Conservation (phyloP, 129 eudicot genomes). For the Flaveria trinervia region DNA sequence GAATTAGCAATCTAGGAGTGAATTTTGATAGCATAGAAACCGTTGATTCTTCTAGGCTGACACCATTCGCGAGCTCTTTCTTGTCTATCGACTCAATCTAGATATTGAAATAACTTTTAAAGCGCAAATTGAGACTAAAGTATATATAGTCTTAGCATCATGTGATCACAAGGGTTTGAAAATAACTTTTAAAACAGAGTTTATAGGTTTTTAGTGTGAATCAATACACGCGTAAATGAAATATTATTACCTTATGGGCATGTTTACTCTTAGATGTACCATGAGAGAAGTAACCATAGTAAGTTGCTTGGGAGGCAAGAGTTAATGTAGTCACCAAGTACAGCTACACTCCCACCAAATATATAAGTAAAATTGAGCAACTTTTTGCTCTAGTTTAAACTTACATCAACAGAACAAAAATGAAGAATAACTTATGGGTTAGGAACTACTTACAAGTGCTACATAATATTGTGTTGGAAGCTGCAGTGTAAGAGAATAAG, state of each 20-base stretch:
- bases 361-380: not conserved
- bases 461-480: conserved; percentile 75
- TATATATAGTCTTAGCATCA: not conserved
- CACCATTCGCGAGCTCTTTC: conserved; percentile 22
- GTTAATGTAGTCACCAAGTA: conserved; percentile 59
- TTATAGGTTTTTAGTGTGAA: not conserved
- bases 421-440: not conserved
- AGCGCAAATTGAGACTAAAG: conserved; percentile 17
- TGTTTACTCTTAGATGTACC: conserved; percentile 42
- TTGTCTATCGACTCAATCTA: conserved; percentile 43
- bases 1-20: conserved; percentile 54
- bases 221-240: not conserved
- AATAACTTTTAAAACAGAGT: not conserved
- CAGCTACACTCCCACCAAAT: conserved; percentile 44
- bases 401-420: not conserved
- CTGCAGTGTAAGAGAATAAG: conserved; percentile 47
- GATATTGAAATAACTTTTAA: not conserved
- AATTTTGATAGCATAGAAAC: conserved; percentile 30
- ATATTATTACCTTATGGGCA: conserved; percentile 41
- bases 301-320: conserved; percentile 57
- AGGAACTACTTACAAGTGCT: conserved; percentile 59
- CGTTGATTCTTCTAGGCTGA: conserved; percentile 25
- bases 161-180: not conserved
- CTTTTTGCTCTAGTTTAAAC: not conserved
- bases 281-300: conserved; percentile 58